Conservation (phyloP, 2,329 filamentous ascomycete species). For the Helicocarpus griseus region DNA sequence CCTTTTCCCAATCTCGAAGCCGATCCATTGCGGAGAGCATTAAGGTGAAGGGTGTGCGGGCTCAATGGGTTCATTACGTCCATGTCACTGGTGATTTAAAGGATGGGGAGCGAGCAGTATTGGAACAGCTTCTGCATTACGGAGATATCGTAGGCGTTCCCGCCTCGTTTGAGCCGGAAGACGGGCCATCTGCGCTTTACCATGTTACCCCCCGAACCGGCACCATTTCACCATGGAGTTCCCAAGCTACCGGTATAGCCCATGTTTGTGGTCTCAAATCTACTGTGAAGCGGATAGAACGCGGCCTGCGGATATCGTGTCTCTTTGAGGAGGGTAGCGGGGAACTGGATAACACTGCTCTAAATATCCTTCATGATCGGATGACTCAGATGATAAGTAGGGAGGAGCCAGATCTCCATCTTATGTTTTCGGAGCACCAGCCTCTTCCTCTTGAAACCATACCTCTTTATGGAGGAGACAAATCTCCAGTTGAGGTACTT, state of each 20-base stretch:
- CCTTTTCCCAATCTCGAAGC: slow-evolving; percentile 37
- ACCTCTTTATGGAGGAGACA: slow-evolving; percentile 57
- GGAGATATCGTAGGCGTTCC: slow-evolving; percentile 45
- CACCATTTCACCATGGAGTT: slow-evolving; percentile 92
- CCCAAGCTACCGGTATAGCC: slow-evolving; percentile 87
- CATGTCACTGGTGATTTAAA: slow-evolving; percentile 44
- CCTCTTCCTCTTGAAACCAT: slow-evolving; percentile 62
- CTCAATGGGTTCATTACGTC: slow-evolving; percentile 54
- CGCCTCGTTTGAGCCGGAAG: slow-evolving; percentile 34
- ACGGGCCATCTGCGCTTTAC: slow-evolving; percentile 48
- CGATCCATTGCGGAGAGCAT: slow-evolving; percentile 34
- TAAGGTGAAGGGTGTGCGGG: slow-evolving; percentile 34
- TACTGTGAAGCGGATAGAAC: slow-evolving; percentile 69
- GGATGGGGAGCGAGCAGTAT: slow-evolving; percentile 38
- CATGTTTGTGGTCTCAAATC: slow-evolving; percentile 76
- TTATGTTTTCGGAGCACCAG: slow-evolving; percentile 67
- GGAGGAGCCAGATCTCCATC: slow-evolving; percentile 56
- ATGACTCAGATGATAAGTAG: slow-evolving; percentile 82
- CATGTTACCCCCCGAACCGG: slow-evolving; percentile 71
- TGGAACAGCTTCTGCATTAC: slow-evolving; percentile 53
- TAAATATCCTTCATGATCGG: slow-evolving; percentile 70
- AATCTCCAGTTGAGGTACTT: slow-evolving; percentile 60
- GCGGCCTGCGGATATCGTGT: slow-evolving; percentile 68
- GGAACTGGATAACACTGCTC: slow-evolving; percentile 47
- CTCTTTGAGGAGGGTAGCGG: slow-evolving; percentile 47